Percentiles rank a stretch among this genome's conserved stretches.
Conservation (phyloP, 306 rosid genomes). For the Lagenaria siceraria region DNA sequence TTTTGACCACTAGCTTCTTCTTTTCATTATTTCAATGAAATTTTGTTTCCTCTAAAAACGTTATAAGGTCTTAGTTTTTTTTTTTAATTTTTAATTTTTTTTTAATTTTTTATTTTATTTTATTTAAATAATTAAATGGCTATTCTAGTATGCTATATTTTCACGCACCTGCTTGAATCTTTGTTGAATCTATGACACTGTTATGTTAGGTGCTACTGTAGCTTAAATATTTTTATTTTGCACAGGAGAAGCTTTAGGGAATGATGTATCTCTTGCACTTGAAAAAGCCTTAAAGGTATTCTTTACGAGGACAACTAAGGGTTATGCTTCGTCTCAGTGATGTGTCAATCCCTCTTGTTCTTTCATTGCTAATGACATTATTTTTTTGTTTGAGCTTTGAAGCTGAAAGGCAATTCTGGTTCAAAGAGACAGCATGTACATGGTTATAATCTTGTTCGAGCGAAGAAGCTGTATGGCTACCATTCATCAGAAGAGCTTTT, state of each 20-base stretch:
- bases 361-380: not conserved
- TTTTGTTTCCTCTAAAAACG: no score
- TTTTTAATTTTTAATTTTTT: not conserved
- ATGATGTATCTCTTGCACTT: slow-evolving; percentile 41
- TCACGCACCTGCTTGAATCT: not conserved
- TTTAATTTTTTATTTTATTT: no score
- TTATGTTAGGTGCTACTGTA: not conserved
- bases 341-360: not conserved
- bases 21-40: no score
- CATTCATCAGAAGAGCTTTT: slow-evolving; percentile 77
- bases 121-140: not conserved
- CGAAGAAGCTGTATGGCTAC: slow-evolving; percentile 74
- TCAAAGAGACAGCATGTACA: slow-evolving; percentile 65
- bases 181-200: not conserved
- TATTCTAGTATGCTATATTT: not conserved
- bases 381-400: slow-evolving; percentile 12
- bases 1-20: no score
- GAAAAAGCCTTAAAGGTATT: slow-evolving; percentile 89
- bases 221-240: slow-evolving; percentile 10
- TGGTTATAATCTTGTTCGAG: slow-evolving; percentile 81
- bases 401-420: slow-evolving; percentile 67
- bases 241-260: slow-evolving; percentile 50
- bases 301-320: slow-evolving; percentile 12
- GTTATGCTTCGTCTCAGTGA: slow-evolving; percentile 1
- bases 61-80: not conserved